Conservation (phyloP, 1,284 basidiomycete species). For the Microbotryum saponariae region DNA sequence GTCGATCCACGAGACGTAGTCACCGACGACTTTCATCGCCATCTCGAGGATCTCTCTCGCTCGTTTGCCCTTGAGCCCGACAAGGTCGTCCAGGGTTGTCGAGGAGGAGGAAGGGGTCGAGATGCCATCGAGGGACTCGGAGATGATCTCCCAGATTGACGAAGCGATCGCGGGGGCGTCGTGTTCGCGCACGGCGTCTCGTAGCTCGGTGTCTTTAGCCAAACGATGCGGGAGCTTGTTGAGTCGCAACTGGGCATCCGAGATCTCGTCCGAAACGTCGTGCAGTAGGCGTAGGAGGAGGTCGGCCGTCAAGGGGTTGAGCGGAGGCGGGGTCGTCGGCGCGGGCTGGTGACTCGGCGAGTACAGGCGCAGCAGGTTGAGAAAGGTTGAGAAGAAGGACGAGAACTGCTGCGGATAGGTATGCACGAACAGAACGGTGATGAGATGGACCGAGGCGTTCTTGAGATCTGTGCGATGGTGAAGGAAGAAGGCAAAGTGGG, state of each 20-base stretch:
- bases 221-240: conserved; percentile 60
- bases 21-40: conserved; percentile 81
- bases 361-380: conserved; percentile 58
- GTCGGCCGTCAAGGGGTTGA: conserved; percentile 71
- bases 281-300: conserved; percentile 79
- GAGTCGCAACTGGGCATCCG: conserved; percentile 74
- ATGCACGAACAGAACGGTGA: conserved; percentile 87
- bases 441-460: conserved; percentile 97
- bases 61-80: conserved; percentile 46
- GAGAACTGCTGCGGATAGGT: conserved; percentile 79
- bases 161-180: conserved; percentile 84
- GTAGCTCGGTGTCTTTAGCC: conserved; percentile 67
- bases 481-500: conserved; percentile 1
- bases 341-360: conserved; percentile 46
- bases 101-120: conserved; percentile 5
- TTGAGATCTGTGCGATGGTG: conserved; percentile 56
- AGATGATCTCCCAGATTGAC: conserved; percentile 73
- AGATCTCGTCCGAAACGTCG: conserved; percentile 86
- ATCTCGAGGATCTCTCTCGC: conserved; percentile 76
- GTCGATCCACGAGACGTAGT: conserved; percentile 97
- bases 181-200: conserved; percentile 76
- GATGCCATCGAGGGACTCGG: conserved; percentile 57
- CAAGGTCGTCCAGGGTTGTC: neutral
- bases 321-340: conserved; percentile 48
- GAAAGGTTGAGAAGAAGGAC: conserved; percentile 68